Conservation (phyloP, 148 eudicot genomes). For the Silene uniflora region DNA sequence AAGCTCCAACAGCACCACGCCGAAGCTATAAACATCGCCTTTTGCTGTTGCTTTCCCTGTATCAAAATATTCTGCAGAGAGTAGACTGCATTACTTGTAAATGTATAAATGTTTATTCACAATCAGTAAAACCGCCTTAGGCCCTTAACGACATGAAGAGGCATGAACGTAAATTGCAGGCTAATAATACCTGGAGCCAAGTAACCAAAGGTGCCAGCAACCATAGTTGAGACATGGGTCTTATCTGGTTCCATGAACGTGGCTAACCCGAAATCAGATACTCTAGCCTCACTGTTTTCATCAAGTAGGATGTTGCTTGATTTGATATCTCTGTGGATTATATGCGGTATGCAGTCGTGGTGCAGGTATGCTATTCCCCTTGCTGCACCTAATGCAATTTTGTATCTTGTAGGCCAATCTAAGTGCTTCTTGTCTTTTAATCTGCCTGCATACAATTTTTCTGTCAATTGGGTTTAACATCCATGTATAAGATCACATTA, state of each 20-base stretch:
- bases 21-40: constrained; percentile 95
- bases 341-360: constrained; percentile 91
- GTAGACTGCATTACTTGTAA: neutral
- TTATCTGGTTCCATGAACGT: constrained; percentile 85
- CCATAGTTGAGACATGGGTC: constrained; percentile 79
- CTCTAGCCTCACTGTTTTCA: constrained; percentile 69
- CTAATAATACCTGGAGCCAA: constrained; percentile 67
- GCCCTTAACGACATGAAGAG: no score
- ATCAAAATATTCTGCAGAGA: constrained; percentile 77
- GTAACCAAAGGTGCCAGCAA: constrained; percentile 95
- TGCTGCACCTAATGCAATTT: constrained; percentile 85
- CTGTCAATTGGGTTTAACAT: neutral
- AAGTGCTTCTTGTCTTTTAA: constrained; percentile 40
- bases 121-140: neutral
- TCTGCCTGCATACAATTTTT: constrained; percentile 40
- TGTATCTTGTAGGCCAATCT: constrained; percentile 76
- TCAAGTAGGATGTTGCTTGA: constrained; percentile 90
- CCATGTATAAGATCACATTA: neutral
- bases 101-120: neutral
- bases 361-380: constrained; percentile 90
- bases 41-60: constrained; percentile 91
- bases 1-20: constrained; percentile 83
- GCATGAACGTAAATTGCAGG: neutral
- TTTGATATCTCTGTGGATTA: constrained; percentile 91
- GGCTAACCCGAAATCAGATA: constrained; percentile 90